These are phyloP conservation scores for Torulaspora pretoriensis DNA, from an alignment of 1,139 yeast genomes.

Conservation along the genomic window DNA sequence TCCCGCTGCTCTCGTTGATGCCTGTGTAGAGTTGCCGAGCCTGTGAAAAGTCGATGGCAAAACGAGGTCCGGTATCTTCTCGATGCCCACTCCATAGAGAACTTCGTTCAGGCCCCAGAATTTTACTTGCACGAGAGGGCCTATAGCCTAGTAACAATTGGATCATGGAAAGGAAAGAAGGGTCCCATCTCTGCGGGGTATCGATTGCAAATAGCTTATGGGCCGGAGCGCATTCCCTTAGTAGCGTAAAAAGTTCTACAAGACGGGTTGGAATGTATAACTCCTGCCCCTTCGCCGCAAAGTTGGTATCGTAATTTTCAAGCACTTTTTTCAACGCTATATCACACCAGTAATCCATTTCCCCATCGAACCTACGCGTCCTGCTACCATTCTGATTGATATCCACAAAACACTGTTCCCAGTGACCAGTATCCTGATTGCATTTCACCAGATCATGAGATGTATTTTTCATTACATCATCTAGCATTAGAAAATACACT, in stretches of 20 bases:
- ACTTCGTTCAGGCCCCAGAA: constrained; percentile 5
- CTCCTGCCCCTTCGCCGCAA: constrained; percentile 6
- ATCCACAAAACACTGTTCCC: constrained; percentile 29
- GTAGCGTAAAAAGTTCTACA: constrained; percentile 25
- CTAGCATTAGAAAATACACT: constrained; percentile 28
- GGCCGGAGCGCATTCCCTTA: constrained; percentile 26
- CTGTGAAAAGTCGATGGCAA: constrained; percentile 25
- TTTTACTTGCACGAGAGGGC: constrained; percentile 8
- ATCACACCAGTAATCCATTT: constrained; percentile 29
- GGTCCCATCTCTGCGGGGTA: constrained; percentile 17
- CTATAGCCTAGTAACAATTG: constrained; percentile 11
- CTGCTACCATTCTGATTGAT: constrained; percentile 11
- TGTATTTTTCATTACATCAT: constrained; percentile 29
- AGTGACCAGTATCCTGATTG: constrained; percentile 8
- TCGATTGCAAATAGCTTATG: constrained; percentile 31
- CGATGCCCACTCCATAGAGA: constrained; percentile 10
- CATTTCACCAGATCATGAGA: constrained; percentile 30
- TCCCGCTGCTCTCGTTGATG: constrained; percentile 19
- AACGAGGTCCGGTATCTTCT: constrained; percentile 13
- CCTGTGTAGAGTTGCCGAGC: constrained; percentile 22
- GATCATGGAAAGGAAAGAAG: constrained; percentile 11
- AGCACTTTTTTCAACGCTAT: constrained; percentile 13
- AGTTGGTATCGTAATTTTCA: not conserved
- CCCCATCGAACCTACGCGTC: constrained; percentile 12
- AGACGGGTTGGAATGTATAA: constrained; percentile 30